phyloP scores from a whole-genome alignment of 2,329 filamentous ascomycete genomes.

The Calonectria montana region DNA sequence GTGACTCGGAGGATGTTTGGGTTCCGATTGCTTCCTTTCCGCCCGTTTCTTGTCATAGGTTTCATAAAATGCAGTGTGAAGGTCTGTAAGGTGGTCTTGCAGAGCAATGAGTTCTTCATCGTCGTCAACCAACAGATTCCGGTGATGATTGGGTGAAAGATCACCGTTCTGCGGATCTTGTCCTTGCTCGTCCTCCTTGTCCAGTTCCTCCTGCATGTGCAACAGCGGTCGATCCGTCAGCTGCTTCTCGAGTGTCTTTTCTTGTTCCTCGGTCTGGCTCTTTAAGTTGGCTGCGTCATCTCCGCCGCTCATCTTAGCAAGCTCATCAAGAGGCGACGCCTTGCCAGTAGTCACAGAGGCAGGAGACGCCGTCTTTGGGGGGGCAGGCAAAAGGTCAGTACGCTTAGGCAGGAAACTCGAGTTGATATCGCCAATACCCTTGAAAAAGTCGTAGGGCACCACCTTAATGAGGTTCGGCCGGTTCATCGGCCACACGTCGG shows the following conservation, averaged over 20 bases:
- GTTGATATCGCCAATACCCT: conserved; percentile 98
- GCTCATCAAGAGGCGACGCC: conserved; percentile 72
- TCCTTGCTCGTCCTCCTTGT: conserved; percentile 73
- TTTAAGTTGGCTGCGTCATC: conserved; percentile 76
- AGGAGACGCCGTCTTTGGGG: conserved; percentile 33
- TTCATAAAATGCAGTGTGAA: conserved; percentile 86
- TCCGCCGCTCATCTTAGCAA: conserved; percentile 80
- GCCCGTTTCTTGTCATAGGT: conserved; percentile 75
- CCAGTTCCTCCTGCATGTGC: conserved; percentile 92
- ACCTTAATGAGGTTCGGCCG: conserved; percentile 95
- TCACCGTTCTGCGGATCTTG: conserved; percentile 41
- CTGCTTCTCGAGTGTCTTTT: conserved; percentile 88
- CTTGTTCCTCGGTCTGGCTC: conserved; percentile 85
- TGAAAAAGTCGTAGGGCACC: conserved; percentile 95
- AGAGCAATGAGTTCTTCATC: conserved; percentile 85
- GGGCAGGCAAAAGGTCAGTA: conserved; percentile 60
- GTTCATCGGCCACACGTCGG: conserved; percentile 94
- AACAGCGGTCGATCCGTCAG: conserved; percentile 87
- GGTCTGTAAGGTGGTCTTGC: conserved; percentile 77
- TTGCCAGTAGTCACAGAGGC: conserved; percentile 38
- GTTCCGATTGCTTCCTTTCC: conserved; percentile 49
- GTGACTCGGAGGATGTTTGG: conserved; percentile 49
- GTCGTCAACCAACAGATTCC: conserved; percentile 86
- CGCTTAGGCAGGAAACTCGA: conserved; percentile 93
- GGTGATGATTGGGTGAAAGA: conserved; percentile 52